A percentile compares a stretch with the other conserved stretches of the same genome.
Evolutionary conservation across 2,329 filamentous ascomycete species (phyloP).

Genomic region (Paraphoma chrysanthemicola): DNA sequence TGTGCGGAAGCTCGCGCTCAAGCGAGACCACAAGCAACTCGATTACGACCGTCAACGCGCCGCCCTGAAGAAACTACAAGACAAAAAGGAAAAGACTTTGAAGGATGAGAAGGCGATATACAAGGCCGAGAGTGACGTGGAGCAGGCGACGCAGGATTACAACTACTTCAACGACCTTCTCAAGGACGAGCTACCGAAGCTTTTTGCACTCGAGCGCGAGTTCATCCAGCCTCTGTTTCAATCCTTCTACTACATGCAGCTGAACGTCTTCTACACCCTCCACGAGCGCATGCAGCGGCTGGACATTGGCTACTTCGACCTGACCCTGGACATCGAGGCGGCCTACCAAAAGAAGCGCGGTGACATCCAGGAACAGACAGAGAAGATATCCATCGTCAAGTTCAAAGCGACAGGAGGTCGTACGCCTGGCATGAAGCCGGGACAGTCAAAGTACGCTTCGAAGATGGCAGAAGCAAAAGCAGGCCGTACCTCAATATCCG

Average conservation of each 20-base stretch:
- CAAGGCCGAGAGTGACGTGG: slow-evolving; percentile 91
- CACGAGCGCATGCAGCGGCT: slow-evolving; percentile 98
- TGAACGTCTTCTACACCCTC: slow-evolving; percentile 98
- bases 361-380: slow-evolving; percentile 83
- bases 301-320: slow-evolving; percentile 97
- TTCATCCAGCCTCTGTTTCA: slow-evolving; percentile 98
- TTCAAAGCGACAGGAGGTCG: slow-evolving; percentile 85
- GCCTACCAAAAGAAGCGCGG: slow-evolving; percentile 89
- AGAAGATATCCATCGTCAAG: slow-evolving; percentile 82
- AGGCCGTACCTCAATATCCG: slow-evolving; percentile 38
- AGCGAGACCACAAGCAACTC: slow-evolving; percentile 96
- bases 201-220: slow-evolving; percentile 87
- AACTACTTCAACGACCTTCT: slow-evolving; percentile 98
- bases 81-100: slow-evolving; percentile 94
- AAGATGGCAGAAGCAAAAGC: slow-evolving; percentile 49
- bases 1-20: slow-evolving; percentile 84
- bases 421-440: slow-evolving; percentile 40
- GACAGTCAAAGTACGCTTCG: slow-evolving; percentile 46
- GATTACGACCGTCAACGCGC: slow-evolving; percentile 90
- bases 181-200: slow-evolving; percentile 92
- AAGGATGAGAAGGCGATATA: slow-evolving; percentile 98
- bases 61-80: slow-evolving; percentile 89
- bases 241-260: slow-evolving; percentile 99
- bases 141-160: slow-evolving; percentile 92
- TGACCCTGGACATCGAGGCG: slow-evolving; percentile 88